phyloP scores from a whole-genome alignment of 805 yeast genomes.

The Candida orba region DNA sequence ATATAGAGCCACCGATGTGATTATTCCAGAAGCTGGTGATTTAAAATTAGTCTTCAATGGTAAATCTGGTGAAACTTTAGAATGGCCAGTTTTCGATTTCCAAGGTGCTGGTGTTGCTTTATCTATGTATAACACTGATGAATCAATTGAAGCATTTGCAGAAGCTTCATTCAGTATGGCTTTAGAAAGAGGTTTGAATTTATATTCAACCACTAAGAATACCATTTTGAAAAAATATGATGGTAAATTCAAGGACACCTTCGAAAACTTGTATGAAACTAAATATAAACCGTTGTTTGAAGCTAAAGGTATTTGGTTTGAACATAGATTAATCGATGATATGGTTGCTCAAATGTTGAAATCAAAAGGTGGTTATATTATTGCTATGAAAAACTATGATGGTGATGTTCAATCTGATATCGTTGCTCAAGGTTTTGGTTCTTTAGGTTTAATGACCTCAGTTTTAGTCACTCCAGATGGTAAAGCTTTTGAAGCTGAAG shows the following conservation, averaged over 20 bases:
- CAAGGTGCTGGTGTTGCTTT: slow-evolving; percentile 68
- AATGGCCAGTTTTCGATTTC: slow-evolving; percentile 60
- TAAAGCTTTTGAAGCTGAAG: slow-evolving; percentile 90
- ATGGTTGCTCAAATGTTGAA: slow-evolving; percentile 99
- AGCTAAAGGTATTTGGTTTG: slow-evolving; percentile 83
- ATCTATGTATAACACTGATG: slow-evolving; percentile 95
- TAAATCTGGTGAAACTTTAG: slow-evolving; percentile 44
- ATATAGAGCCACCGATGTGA: slow-evolving; percentile 85
- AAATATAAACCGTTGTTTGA: slow-evolving; percentile 70
- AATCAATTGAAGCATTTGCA: slow-evolving; percentile 88
- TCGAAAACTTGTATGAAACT: slow-evolving; percentile 69
- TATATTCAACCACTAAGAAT: slow-evolving; percentile 88
- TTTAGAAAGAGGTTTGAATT: slow-evolving; percentile 63
- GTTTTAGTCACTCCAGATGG: slow-evolving; percentile 97
- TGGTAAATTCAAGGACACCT: slow-evolving; percentile 91
- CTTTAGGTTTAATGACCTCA: slow-evolving; percentile 94
- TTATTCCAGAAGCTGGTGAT: slow-evolving; percentile 73
- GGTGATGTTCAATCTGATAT: slow-evolving; percentile 97
- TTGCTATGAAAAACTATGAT: slow-evolving; percentile 96
- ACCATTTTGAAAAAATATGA: slow-evolving; percentile 91
- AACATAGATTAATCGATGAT: slow-evolving; percentile 93
- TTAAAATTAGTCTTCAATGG: slow-evolving; percentile 75
- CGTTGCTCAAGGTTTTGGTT: slow-evolving; percentile 97
- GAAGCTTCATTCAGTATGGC: slow-evolving; percentile 87
- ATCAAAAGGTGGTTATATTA: slow-evolving; percentile 89